Evolutionary conservation across 2,329 filamentous ascomycete genomes (phyloP), one percentile per base, ranked within the genome.

Genomic region (Aureobasidium namibiae): DNA sequence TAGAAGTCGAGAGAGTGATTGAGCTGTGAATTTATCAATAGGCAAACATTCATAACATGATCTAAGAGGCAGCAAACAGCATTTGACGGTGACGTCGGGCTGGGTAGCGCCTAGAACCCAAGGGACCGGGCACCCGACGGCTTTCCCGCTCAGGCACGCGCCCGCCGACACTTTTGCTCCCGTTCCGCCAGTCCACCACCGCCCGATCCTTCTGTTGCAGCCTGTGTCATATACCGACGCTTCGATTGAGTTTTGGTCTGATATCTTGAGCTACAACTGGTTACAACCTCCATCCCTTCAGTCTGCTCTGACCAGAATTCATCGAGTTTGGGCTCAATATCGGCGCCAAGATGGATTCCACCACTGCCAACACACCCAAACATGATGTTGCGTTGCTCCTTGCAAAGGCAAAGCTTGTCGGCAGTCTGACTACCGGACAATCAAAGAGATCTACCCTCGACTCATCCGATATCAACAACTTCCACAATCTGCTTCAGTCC

Each of bases 321-420:
- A 7, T 31, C 56, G 31, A 49, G n/a, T 41, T 44, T 24, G 31
- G 36, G 41, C 56, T 21, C n/a, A n/a, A 42, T 18, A 18, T 36
- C 18, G 2, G 36, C 29, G 13, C 23, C 1, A 44, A 10, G 8
- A 50, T 59, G 56, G 53, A 57, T 36, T n/a, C 31, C 6, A 33
- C 29, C 23, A 18, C 49, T 7, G 14, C 50, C 44, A 56, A 60
- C 36, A 42, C 58, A 21, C 57, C 44, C 34, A 56, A 60, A 36
- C 18, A 39, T 13, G 49, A 60, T 39, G 54, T 58, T 13, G 54
- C 13, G 24, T 33, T 39, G 11, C 46, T 60, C 13, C 46, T 62
- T 14, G 46, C 59, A 24, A 59, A 60, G 38, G 61, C 57, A n/a
- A 50, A 58, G 34, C 46, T 62, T 24, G 50, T 46, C 26, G 53